Conservation (phyloP, 345 rosid genomes). For the Sisymbrium altissimum region DNA sequence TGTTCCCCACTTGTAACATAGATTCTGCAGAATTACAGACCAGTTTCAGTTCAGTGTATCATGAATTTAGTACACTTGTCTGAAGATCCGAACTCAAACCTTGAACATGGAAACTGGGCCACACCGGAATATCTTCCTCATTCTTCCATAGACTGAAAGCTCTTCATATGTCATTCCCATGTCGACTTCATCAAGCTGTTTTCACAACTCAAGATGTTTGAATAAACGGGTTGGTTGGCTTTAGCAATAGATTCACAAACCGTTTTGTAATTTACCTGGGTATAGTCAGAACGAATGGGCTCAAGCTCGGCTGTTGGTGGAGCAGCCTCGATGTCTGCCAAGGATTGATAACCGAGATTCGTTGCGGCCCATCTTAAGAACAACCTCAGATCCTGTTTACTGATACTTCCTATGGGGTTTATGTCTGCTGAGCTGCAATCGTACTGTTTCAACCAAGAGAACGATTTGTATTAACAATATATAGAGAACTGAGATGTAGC, state of each 20-base stretch:
- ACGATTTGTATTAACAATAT: background rate
- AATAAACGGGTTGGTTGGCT: background rate
- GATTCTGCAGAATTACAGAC: conserved; percentile 52
- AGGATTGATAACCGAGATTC: conserved; percentile 80
- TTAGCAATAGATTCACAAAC: background rate
- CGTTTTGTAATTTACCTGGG: conserved; percentile 52
- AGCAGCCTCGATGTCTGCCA: conserved; percentile 90
- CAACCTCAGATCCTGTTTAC: conserved; percentile 77
- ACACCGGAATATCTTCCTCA: conserved; percentile 74
- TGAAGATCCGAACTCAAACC: conserved; percentile 34
- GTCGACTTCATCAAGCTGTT: conserved; percentile 84
- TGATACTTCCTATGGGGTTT: conserved; percentile 94
- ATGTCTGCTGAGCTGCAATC: conserved; percentile 96
- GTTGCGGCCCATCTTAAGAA: conserved; percentile 90
- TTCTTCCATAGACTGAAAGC: conserved; percentile 80
- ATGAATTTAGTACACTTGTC: background rate
- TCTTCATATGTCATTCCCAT: conserved; percentile 97
- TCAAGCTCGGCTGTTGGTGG: conserved; percentile 98
- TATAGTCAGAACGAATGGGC: conserved; percentile 89
- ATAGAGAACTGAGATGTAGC: background rate
- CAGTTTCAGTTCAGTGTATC: conserved; percentile 10
- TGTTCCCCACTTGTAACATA: conserved; percentile 90
- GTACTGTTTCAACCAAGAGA: conserved; percentile 54
- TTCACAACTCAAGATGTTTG: conserved; percentile 12
- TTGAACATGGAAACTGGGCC: conserved; percentile 99